phyloP scores from a whole-genome alignment of 371 early-diverging fungal genomes.

The Batrachochytrium dendrobatidis region DNA sequence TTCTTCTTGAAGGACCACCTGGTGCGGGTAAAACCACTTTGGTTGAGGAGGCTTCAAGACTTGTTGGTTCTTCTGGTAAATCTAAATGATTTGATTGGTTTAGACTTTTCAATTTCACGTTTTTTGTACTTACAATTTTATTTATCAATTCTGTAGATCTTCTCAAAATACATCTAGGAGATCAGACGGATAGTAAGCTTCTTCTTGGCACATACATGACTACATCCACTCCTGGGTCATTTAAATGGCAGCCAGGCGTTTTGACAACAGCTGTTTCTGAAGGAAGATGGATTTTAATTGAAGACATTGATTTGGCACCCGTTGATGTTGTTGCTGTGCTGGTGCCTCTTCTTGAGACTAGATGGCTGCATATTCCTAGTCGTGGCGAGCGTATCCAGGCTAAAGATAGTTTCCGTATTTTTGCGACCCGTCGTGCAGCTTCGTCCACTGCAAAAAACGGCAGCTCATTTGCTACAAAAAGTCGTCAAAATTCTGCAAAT shows the following conservation, averaged over 20 bases:
- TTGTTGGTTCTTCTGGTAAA: conserved; percentile 42
- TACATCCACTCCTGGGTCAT: conserved; percentile 85
- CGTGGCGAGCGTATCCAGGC: conserved; percentile 91
- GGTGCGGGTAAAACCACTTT: conserved; percentile 95
- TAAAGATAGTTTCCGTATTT: conserved; percentile 88
- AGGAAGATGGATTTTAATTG: conserved; percentile 98
- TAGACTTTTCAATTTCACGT: background rate
- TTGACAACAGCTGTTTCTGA: conserved; percentile 90
- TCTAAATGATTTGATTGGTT: background rate
- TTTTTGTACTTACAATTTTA: background rate
- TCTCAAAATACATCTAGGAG: conserved; percentile 96
- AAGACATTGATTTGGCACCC: conserved; percentile 98
- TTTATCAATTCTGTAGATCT: conserved; percentile 43
- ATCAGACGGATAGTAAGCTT: conserved; percentile 96
- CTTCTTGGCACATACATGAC: conserved; percentile 95
- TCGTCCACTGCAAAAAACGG: conserved; percentile 17
- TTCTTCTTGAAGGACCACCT: conserved; percentile 86
- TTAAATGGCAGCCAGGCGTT: conserved; percentile 95
- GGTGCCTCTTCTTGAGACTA: conserved; percentile 88
- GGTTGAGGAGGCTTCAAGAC: conserved; percentile 80
- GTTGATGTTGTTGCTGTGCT: conserved; percentile 94
- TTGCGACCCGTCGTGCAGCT: conserved; percentile 78
- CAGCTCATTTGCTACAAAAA: too few species aligned
- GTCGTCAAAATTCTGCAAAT: too few species aligned
- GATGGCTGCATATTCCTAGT: conserved; percentile 86